Evolutionary conservation across 129 eudicot species (phyloP).

Genomic region (Glebionis coronaria): DNA sequence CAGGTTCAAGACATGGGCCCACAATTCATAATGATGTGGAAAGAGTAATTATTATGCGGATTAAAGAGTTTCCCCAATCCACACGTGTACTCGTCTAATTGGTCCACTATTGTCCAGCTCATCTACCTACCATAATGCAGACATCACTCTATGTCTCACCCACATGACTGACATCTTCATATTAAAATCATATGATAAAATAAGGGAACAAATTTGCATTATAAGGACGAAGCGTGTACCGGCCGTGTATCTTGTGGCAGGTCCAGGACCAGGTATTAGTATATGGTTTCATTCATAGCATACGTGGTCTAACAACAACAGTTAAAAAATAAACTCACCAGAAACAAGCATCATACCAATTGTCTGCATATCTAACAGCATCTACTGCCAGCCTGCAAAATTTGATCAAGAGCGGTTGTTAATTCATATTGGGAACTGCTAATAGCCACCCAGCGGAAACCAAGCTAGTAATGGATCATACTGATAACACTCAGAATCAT

Average conservation of each 20-base stretch:
- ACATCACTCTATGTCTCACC: constrained; percentile 21
- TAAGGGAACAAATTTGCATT: constrained; percentile 2
- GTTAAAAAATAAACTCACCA: constrained; percentile 12
- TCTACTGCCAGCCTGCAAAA: constrained; percentile 22
- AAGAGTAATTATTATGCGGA: too few species aligned
- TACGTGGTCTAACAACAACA: constrained; percentile 16
- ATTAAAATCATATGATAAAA: constrained; percentile 18
- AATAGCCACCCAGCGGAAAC: not conserved
- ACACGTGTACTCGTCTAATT: constrained; percentile 10
- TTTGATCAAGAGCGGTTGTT: constrained; percentile 3
- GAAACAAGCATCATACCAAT: constrained; percentile 2
- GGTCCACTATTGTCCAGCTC: constrained; percentile 16
- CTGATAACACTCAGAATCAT: not conserved
- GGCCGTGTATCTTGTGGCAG: constrained; percentile 19
- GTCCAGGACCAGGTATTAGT: constrained; percentile 21
- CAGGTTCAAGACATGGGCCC: constrained; percentile 16
- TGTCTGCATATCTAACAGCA: constrained; percentile 17
- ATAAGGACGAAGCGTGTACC: too few species aligned
- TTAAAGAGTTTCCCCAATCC: too few species aligned
- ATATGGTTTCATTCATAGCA: constrained; percentile 11
- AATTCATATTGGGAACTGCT: constrained; percentile 6
- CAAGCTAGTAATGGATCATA: not conserved
- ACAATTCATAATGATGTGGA: constrained; percentile 18
- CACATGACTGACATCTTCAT: constrained; percentile 20
- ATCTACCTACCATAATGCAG: constrained; percentile 14